A percentile compares a stretch with the other conserved stretches of the same genome.
Evolutionary conservation across 2,329 filamentous ascomycete species (phyloP).

Genomic region (Alternaria sp.): DNA sequence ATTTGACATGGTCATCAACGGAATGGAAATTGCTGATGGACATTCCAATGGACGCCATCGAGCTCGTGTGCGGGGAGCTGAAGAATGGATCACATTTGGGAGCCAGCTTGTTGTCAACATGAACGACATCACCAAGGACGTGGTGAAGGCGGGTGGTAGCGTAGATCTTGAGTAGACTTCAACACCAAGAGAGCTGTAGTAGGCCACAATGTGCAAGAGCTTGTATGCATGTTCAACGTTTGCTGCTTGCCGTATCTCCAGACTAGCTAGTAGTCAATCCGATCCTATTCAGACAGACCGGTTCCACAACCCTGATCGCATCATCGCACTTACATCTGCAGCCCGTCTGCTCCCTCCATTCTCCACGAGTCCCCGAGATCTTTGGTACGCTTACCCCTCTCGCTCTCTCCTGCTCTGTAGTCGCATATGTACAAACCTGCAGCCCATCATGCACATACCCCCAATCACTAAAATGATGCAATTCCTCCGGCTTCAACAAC

Average conservation of each 20-base stretch:
- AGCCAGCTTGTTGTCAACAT: neutral
- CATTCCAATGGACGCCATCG: no score
- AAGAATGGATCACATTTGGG: no score
- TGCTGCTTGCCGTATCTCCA: no score
- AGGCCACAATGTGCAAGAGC: no score
- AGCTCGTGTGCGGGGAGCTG: no score
- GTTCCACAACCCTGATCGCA: constrained; percentile 5
- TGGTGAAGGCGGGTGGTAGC: neutral
- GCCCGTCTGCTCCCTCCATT: constrained; percentile 5
- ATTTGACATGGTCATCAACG: no score
- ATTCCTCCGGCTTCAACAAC: constrained; percentile 83
- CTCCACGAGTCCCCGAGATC: neutral
- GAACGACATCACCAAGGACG: neutral
- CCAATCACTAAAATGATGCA: constrained; percentile 98
- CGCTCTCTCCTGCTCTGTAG: constrained; percentile 11
- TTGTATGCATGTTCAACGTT: neutral
- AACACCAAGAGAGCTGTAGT: no score
- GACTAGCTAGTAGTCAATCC: neutral
- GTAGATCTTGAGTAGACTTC: no score
- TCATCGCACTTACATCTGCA: constrained; percentile 14
- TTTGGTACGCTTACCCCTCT: constrained; percentile 6
- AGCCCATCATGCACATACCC: constrained; percentile 72
- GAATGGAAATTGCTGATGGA: no score
- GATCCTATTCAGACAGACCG: constrained; percentile 11
- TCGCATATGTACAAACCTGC: constrained; percentile 19